These are phyloP conservation scores for Nigrospora oryzae DNA, from an alignment of 2,329 filamentous ascomycete genomes.

Conservation along the genomic window DNA sequence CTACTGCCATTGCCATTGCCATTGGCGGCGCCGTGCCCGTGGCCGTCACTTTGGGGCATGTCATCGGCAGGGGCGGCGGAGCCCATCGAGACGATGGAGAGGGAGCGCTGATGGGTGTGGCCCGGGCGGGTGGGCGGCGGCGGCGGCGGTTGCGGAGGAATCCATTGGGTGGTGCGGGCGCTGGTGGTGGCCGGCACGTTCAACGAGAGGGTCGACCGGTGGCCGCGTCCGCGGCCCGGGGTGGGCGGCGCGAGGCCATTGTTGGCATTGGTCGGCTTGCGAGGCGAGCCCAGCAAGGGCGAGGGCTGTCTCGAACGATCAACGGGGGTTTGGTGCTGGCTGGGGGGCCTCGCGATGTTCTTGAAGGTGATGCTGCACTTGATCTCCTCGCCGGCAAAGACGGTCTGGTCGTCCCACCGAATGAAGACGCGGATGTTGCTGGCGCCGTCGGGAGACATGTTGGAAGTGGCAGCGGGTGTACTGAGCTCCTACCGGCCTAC, in stretches of 20 bases:
- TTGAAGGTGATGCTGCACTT: conserved; percentile 95
- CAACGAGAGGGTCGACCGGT: conserved; percentile 61
- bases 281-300: conserved; percentile 27
- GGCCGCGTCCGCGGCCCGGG: conserved; percentile 47
- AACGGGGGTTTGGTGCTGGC: conserved; percentile 18
- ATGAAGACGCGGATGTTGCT: conserved; percentile 91
- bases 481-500: not conserved
- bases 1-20: conserved; percentile 27
- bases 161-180: conserved; percentile 32
- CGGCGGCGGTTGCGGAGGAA: conserved; percentile 37
- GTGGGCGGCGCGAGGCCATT: conserved; percentile 37
- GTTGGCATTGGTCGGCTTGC: conserved; percentile 27
- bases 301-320: conserved; percentile 30
- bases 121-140: conserved; percentile 22
- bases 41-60: conserved; percentile 31
- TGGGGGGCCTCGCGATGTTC: conserved; percentile 56
- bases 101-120: conserved; percentile 64
- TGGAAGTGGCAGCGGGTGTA: conserved; percentile 5
- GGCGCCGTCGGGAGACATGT: conserved; percentile 39
- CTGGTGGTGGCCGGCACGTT: conserved; percentile 37
- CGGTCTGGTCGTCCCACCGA: conserved; percentile 85
- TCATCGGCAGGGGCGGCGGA: conserved; percentile 40
- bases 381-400: conserved; percentile 94
- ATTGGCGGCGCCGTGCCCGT: conserved; percentile 15
- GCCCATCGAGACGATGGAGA: conserved; percentile 76